These are phyloP conservation scores for Candida palmyrensis DNA, from an alignment of 805 yeast species.

Conservation along the genomic window DNA sequence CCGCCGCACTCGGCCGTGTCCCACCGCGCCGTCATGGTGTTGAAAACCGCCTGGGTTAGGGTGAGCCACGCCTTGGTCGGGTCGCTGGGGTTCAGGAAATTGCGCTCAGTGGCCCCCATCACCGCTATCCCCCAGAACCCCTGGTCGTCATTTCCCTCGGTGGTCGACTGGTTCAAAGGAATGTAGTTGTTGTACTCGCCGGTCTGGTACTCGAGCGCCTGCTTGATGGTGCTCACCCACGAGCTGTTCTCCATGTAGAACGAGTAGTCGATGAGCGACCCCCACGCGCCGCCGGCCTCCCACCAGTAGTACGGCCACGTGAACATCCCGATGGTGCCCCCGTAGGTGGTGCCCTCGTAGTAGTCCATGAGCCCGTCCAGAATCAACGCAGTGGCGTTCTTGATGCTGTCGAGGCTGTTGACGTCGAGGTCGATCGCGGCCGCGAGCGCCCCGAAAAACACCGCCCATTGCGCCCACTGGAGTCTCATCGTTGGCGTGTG, in stretches of 20 bases:
- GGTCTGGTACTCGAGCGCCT: slow-evolving; percentile 67
- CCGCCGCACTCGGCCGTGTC: slow-evolving; percentile 33
- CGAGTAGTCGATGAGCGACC: slow-evolving; percentile 76
- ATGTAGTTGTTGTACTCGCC: slow-evolving; percentile 67
- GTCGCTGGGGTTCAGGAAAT: slow-evolving; percentile 55
- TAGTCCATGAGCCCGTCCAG: slow-evolving; percentile 77
- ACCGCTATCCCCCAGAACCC: slow-evolving; percentile 95
- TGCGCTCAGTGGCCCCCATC: slow-evolving; percentile 87
- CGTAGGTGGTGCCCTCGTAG: slow-evolving; percentile 61
- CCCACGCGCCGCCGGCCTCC: slow-evolving; percentile 98
- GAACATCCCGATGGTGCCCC: slow-evolving; percentile 86
- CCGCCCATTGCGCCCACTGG: too few relatives aligned
- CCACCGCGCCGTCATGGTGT: slow-evolving; percentile 43
- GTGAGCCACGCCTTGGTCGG: slow-evolving; percentile 33
- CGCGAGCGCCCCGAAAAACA: too few relatives aligned
- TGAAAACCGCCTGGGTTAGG: slow-evolving; percentile 38
- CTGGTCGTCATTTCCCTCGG: slow-evolving; percentile 98
- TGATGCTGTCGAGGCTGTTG: slow-evolving; percentile 39
- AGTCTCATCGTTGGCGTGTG: too few relatives aligned
- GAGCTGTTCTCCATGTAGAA: slow-evolving; percentile 66
- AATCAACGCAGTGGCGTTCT: slow-evolving; percentile 53
- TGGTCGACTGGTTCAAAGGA: slow-evolving; percentile 81
- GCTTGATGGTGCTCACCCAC: slow-evolving; percentile 51
- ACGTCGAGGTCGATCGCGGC: slow-evolving; percentile 32
- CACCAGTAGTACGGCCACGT: slow-evolving; percentile 94